Evolutionary conservation across 768 basidiomycete species (phyloP).

Genomic region (Suillus americanus): DNA sequence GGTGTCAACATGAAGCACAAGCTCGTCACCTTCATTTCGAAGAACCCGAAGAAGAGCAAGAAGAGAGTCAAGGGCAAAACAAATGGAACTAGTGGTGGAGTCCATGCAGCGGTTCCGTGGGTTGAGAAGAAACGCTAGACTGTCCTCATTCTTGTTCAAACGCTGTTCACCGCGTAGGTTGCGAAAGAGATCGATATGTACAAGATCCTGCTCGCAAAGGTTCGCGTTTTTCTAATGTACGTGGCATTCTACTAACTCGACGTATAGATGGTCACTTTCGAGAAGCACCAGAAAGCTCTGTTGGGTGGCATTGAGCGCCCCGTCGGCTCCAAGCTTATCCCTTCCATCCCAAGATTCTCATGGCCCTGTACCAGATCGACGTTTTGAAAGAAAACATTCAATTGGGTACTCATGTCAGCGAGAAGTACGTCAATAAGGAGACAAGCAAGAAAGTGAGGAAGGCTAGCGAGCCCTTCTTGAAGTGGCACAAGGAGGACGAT

Average conservation of each 20-base stretch:
- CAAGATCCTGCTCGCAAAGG: constrained; percentile 73
- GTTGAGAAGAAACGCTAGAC: constrained; percentile 95
- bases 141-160: constrained; percentile 77
- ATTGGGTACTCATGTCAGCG: too few species aligned
- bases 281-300: constrained; percentile 94
- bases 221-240: background rate
- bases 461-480: too few species aligned
- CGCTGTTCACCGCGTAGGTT: constrained; percentile 72
- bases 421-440: too few species aligned
- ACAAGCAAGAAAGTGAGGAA: too few species aligned
- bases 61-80: constrained; percentile 31
- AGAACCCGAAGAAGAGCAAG: constrained; percentile 80
- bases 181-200: constrained; percentile 64
- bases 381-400: constrained; percentile 54
- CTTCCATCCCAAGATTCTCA: constrained; percentile 69
- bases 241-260: constrained; percentile 8
- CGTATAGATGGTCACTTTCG: constrained; percentile 77
- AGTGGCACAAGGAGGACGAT: constrained; percentile 28
- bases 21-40: constrained; percentile 92
- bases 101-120: constrained; percentile 41
- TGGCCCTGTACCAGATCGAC: constrained; percentile 91
- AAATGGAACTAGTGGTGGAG: constrained; percentile 40
- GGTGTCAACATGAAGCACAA: constrained; percentile 66
- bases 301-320: constrained; percentile 93
- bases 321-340: constrained; percentile 49